phyloP scores from a whole-genome alignment of 208 protist species.

The Leishmania turanica region DNA sequence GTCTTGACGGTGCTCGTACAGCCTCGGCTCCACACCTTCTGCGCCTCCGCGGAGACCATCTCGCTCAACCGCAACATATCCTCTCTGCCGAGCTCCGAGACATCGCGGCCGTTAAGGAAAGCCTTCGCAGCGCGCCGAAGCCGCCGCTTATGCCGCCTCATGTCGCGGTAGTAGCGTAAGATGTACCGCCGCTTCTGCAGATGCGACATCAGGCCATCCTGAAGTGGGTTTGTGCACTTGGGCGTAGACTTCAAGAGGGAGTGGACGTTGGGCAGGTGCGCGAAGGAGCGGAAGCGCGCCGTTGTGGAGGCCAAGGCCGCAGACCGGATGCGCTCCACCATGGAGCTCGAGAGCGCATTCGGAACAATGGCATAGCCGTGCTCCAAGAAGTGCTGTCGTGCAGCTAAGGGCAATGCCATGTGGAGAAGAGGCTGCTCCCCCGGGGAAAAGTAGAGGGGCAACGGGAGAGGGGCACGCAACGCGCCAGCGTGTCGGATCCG shows the following conservation, averaged over 20 bases:
- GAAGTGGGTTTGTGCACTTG: conserved; percentile 58
- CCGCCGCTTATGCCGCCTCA: conserved; percentile 37
- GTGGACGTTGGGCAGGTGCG: conserved; percentile 72
- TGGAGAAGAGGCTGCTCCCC: neutral
- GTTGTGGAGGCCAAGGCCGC: conserved; percentile 48
- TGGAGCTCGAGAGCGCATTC: conserved; percentile 29
- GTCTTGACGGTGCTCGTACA: conserved; percentile 76
- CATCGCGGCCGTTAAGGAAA: conserved; percentile 59
- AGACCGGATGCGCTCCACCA: conserved; percentile 45
- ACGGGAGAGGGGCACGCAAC: neutral
- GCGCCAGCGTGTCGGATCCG: neutral
- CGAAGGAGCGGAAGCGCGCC: conserved; percentile 56
- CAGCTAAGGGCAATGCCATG: conserved; percentile 55
- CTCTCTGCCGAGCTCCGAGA: conserved; percentile 58
- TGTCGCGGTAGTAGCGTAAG: conserved; percentile 47
- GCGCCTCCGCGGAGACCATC: conserved; percentile 42
- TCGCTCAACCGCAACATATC: conserved; percentile 79
- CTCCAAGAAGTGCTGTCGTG: conserved; percentile 75
- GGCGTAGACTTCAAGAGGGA: conserved; percentile 52
- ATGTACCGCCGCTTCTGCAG: conserved; percentile 67
- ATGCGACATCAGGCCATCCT: conserved; percentile 45
- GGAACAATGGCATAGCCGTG: conserved; percentile 82
- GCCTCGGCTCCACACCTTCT: conserved; percentile 40
- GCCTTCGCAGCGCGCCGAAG: conserved; percentile 33
- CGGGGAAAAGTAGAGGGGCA: neutral